phyloP scores from a whole-genome alignment of 2,329 filamentous ascomycete genomes.

The Teratosphaeriaceae sp. region DNA sequence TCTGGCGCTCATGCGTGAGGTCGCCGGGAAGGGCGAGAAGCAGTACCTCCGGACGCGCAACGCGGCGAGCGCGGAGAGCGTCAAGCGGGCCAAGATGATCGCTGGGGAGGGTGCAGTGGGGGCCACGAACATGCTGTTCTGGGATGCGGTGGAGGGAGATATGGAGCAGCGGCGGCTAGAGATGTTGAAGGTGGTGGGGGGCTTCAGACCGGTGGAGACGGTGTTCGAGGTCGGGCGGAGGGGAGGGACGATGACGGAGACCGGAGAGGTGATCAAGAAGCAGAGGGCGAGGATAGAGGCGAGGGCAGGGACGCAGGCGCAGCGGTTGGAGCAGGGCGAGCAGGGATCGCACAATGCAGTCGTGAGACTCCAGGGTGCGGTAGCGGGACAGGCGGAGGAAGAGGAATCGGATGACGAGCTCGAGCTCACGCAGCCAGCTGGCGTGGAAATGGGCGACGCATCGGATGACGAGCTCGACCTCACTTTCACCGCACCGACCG shows the following conservation, averaged over 20 bases:
- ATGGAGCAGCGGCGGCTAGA: constrained; percentile 67
- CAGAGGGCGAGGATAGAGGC: constrained; percentile 63
- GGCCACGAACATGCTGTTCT: constrained; percentile 74
- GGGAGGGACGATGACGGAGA: constrained; percentile 57
- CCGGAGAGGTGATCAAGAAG: constrained; percentile 69
- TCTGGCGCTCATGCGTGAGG: constrained; percentile 60
- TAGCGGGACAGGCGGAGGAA: constrained; percentile 34
- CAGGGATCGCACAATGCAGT: constrained; percentile 19
- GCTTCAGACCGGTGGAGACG: constrained; percentile 84
- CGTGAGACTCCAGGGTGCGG: constrained; percentile 30
- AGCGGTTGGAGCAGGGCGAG: constrained; percentile 5
- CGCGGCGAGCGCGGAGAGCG: constrained; percentile 82
- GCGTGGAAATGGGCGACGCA: constrained; percentile 35
- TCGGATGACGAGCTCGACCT: constrained; percentile 50
- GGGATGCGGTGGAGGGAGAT: constrained; percentile 51
- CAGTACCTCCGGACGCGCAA: constrained; percentile 87
- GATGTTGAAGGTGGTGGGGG: constrained; percentile 83
- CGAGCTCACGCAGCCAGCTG: constrained; percentile 25
- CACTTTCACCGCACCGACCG: constrained; percentile 35
- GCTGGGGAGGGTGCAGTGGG: constrained; percentile 66
- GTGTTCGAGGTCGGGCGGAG: constrained; percentile 89
- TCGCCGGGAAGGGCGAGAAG: constrained; percentile 83
- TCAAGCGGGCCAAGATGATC: constrained; percentile 75
- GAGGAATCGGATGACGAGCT: constrained; percentile 34
- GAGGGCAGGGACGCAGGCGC: constrained; percentile 31